Base-by-base conservation (phyloP, 495 filamentous ascomycete species). In the Friedmanniomyces simplex region DNA sequence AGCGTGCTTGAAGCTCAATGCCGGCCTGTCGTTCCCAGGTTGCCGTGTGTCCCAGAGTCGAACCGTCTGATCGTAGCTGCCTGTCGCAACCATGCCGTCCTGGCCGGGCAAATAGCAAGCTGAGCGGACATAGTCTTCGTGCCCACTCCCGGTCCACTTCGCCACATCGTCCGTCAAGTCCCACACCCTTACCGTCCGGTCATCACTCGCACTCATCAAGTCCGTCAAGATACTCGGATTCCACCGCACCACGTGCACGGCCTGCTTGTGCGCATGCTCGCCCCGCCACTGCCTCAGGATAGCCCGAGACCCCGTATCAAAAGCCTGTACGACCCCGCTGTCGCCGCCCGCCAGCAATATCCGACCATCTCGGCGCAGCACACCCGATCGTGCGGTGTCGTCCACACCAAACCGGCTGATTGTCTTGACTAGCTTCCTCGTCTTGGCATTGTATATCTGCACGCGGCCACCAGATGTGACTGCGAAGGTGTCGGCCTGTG, bases 11-110 rank as follows among this genome's bases (percentile, higher is more conserved):
- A 99, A 96, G 0, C 86, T 86, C 82, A 99, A 88, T 43, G 84
- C 85, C 7, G 87, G 74, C 61, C 78, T 72, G 57, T 72, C 73
- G 25, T 59, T 39, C 47, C 60, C 12, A 42, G 84, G 79, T 37
- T 84, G 77, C 61, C 94, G 76, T 0, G 90, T 82, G 75, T 99
- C 93, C 93, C 93, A 99, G 1, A 99, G 66, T 32, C 86, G 82
- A 45, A 96, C 94, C 1, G 91, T 95, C 43, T 86, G 83, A 69
- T 99, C 93, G 73, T 99, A 99, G 71, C 84, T 87, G 47, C 93
- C 93, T 13, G 88, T 88, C 0, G 95, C 83, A 2, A 97, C 65
- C 55, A 94, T 69, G 54, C 82, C 81, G 71, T 82, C 79, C 6
- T 82, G 82, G 16, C 84, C 86, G 0, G 88, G 87, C 78, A 99